phyloP scores from a whole-genome alignment of 257 asterid genomes.

The Nicotiana knightiana region DNA sequence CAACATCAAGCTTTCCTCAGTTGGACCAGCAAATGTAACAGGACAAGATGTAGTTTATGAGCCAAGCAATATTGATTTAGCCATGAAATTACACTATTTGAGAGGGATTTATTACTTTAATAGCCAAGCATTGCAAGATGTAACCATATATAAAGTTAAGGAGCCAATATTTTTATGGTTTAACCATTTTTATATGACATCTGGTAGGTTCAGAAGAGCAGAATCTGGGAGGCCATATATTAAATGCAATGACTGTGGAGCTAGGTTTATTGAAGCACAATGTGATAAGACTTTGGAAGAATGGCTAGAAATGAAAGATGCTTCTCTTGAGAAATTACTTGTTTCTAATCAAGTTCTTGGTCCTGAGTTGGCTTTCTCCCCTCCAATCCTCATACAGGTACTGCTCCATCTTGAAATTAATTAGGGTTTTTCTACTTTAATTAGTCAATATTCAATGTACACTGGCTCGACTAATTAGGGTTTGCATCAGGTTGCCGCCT shows the following conservation, averaged over 20 bases:
- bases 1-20: conserved; percentile 56
- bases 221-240: conserved; percentile 69
- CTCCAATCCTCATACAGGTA: conserved; percentile 58
- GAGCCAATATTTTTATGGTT: conserved; percentile 62
- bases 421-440: too few relatives aligned
- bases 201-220: conserved; percentile 56
- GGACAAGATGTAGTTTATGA: conserved; percentile 34
- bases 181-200: conserved; percentile 25
- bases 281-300: conserved; percentile 53
- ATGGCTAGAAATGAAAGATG: conserved; percentile 47
- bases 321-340: conserved; percentile 34
- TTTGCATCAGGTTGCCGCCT: too few relatives aligned
- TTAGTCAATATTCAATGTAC: too few relatives aligned
- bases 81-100: conserved; percentile 83
- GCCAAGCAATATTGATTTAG: conserved; percentile 63
- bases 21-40: conserved; percentile 67
- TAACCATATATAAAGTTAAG: conserved; percentile 38
- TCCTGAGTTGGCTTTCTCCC: conserved; percentile 75
- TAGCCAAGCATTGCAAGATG: conserved; percentile 45
- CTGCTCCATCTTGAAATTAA: not conserved
- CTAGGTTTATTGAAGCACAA: conserved; percentile 55
- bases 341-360: conserved; percentile 40
- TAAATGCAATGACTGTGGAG: conserved; percentile 86
- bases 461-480: too few relatives aligned
- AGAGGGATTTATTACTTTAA: conserved; percentile 55